Conservation (phyloP, 768 basidiomycete species). For the Antrodiella citrinella region DNA sequence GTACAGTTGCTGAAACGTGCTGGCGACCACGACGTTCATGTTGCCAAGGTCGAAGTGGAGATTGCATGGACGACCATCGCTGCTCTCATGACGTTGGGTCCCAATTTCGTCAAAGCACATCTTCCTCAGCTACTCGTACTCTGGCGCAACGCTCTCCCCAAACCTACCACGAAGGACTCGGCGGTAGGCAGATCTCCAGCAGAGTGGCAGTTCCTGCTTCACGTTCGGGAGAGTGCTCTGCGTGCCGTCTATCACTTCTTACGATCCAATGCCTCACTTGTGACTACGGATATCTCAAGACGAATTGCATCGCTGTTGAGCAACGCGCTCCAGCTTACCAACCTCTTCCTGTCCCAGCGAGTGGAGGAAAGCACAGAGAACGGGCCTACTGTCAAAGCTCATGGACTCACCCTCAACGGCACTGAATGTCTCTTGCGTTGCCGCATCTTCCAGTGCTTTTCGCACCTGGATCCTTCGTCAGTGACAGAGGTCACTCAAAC, state of each 20-base stretch:
- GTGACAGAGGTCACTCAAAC: conserved; percentile 81
- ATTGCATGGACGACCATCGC: conserved; percentile 92
- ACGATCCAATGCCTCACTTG: conserved; percentile 65
- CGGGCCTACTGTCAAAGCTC: conserved; percentile 24
- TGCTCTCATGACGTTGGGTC: conserved; percentile 85
- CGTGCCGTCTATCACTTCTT: conserved; percentile 87
- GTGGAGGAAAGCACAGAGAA: conserved; percentile 51
- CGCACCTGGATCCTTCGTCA: conserved; percentile 67
- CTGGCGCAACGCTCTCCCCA: conserved; percentile 96
- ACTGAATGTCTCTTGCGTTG: conserved; percentile 79
- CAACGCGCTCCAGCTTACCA: conserved; percentile 86
- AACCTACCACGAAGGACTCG: conserved; percentile 85
- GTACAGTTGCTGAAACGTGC: conserved; percentile 85
- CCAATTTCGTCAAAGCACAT: conserved; percentile 89
- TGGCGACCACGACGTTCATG: conserved; percentile 80
- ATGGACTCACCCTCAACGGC: conserved; percentile 56
- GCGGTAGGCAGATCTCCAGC: conserved; percentile 50
- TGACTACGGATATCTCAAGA: conserved; percentile 87
- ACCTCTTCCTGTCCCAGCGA: conserved; percentile 67
- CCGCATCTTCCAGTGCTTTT: conserved; percentile 86
- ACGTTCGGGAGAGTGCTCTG: conserved; percentile 85
- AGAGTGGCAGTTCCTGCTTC: conserved; percentile 89
- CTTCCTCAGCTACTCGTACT: conserved; percentile 90
- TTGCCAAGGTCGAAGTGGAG: conserved; percentile 81
- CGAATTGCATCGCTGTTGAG: conserved; percentile 80